Evolutionary conservation across 1,284 basidiomycete genomes (phyloP).

Genomic region (Malassezia caprae): DNA sequence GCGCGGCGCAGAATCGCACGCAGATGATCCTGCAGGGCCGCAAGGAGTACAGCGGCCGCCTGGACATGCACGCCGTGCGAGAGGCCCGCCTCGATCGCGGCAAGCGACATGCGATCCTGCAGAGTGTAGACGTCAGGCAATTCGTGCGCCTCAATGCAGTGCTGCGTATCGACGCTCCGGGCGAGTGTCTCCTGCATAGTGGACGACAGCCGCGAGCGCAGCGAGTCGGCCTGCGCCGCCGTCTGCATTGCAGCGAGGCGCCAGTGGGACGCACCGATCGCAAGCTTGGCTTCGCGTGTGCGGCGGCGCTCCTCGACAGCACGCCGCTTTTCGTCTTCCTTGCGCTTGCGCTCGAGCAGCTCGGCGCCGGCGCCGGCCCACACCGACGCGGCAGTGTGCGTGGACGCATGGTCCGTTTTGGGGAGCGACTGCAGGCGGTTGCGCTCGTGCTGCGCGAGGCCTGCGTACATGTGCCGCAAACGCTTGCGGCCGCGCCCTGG

Average conservation of each 20-base stretch:
- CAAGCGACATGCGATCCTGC: slow-evolving; percentile 49
- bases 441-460: slow-evolving; percentile 35
- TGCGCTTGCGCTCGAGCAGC: slow-evolving; percentile 45
- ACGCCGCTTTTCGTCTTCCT: slow-evolving; percentile 44
- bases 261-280: slow-evolving; percentile 43
- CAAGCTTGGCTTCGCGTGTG: slow-evolving; percentile 34
- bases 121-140: slow-evolving; percentile 49
- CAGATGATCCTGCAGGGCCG: slow-evolving; percentile 45
- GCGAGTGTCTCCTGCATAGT: slow-evolving; percentile 39
- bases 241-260: slow-evolving; percentile 25
- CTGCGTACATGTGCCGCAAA: slow-evolving; percentile 35
- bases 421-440: slow-evolving; percentile 35
- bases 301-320: slow-evolving; percentile 38
- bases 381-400: slow-evolving; percentile 21
- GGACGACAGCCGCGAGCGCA: slow-evolving; percentile 25
- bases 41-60: slow-evolving; percentile 45
- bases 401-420: slow-evolving; percentile 24
- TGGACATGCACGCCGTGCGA: slow-evolving; percentile 43
- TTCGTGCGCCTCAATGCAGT: slow-evolving; percentile 48
- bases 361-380: slow-evolving; percentile 47
- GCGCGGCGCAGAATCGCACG: slow-evolving; percentile 39
- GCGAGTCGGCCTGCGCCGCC: slow-evolving; percentile 25
- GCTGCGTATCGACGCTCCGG: slow-evolving; percentile 29
- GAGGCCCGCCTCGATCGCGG: slow-evolving; percentile 49
- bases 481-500: slow-evolving; percentile 34